A percentile compares a stretch with the other conserved stretches of the same genome.
Conservation (phyloP, 306 rosid species). For the Trichosanthes truncata region DNA sequence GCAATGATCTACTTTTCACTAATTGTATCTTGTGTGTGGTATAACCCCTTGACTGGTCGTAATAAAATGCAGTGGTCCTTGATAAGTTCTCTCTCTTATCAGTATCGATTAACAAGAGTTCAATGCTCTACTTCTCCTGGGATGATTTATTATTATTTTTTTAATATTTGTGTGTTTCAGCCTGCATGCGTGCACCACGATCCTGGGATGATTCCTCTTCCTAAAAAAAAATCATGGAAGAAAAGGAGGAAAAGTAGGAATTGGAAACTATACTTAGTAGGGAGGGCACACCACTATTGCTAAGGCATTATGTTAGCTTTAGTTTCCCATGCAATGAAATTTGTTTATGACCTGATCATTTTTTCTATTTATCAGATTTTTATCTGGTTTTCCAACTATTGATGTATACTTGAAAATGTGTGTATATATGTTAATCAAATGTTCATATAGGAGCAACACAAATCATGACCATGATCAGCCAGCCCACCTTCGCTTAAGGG, state of each 20-base stretch:
- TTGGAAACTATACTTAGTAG: neutral
- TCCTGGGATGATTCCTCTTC: neutral
- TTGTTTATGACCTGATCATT: neutral
- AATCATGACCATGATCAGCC: conserved; percentile 98
- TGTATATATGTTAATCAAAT: neutral
- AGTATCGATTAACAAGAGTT: neutral
- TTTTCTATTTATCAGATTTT: neutral
- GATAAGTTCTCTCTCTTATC: neutral
- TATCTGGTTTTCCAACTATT: conserved; percentile 7
- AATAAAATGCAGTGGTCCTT: neutral
- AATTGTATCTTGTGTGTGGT: neutral
- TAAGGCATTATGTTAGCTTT: neutral
- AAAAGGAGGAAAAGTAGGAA: neutral
- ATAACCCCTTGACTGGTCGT: neutral
- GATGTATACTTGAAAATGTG: conserved; percentile 9
- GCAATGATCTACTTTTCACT: neutral
- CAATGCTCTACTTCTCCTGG: neutral
- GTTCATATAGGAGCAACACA: conserved; percentile 75
- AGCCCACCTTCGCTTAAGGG: conserved; percentile 69
- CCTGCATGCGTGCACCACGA: too few relatives aligned
- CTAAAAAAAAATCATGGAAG: neutral
- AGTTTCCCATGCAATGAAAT: neutral
- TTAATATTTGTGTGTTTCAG: too few relatives aligned
- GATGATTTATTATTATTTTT: neutral
- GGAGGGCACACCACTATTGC: neutral